Conservation (phyloP, 1,284 basidiomycete species). For the Ceratobasidium sp. region DNA sequence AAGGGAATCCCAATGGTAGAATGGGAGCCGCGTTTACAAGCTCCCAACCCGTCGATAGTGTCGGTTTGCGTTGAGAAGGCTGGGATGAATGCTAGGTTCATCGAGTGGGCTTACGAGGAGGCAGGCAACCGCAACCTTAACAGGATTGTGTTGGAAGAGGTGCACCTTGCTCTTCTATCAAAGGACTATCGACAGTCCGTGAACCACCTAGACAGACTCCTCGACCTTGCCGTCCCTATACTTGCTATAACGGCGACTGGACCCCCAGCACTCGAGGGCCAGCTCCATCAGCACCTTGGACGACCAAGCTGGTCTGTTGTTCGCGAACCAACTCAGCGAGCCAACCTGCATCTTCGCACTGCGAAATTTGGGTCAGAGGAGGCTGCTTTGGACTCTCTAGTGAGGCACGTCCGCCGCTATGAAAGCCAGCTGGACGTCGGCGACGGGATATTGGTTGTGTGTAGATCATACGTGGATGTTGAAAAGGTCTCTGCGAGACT, state of each 20-base stretch:
- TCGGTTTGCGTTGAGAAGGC: too few relatives aligned
- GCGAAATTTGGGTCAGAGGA: neutral
- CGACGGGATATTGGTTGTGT: constrained; percentile 20
- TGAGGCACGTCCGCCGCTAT: neutral
- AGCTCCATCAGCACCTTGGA: neutral
- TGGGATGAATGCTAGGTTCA: too few relatives aligned
- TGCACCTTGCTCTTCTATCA: neutral
- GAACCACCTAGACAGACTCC: neutral
- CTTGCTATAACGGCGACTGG: neutral
- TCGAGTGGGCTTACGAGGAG: too few relatives aligned
- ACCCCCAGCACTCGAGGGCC: neutral
- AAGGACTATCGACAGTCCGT: neutral
- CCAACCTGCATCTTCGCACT: neutral
- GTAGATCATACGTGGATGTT: too few relatives aligned
- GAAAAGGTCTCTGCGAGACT: too few relatives aligned
- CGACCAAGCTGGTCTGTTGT: neutral
- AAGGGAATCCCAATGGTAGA: too few relatives aligned
- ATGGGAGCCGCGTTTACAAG: too few relatives aligned
- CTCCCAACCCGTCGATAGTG: too few relatives aligned
- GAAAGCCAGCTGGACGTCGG: neutral
- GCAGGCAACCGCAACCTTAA: too few relatives aligned
- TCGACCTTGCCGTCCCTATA: neutral
- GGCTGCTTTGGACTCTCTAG: neutral
- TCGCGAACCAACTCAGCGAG: constrained; percentile 9
- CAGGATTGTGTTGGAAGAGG: constrained; percentile 17